Conservation (phyloP, 164 flowering plant species). For the Buxus sempervirens region DNA sequence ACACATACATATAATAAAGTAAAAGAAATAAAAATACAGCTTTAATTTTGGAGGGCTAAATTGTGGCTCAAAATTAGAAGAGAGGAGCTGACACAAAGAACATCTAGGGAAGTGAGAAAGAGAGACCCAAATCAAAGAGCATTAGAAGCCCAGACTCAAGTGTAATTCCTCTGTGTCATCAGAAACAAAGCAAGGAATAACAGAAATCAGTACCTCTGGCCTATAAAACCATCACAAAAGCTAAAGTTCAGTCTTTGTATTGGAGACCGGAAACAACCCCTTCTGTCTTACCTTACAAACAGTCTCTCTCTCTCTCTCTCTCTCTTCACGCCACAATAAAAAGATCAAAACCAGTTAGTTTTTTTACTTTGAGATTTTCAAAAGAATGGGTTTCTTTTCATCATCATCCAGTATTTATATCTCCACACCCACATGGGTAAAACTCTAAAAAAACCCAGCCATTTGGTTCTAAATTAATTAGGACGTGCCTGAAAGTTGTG, state of each 20-base stretch:
- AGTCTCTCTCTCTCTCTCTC: constrained; percentile 21
- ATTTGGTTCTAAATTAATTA: constrained; percentile 24
- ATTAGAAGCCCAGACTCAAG: constrained; percentile 52
- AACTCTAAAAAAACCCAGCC: constrained; percentile 30
- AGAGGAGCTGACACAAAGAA: constrained; percentile 31
- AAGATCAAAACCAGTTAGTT: neutral
- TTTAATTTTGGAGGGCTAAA: too few relatives aligned
- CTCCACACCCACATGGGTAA: constrained; percentile 45
- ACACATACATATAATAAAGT: too few relatives aligned
- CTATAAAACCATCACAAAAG: constrained; percentile 45
- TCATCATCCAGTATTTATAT: constrained; percentile 43
- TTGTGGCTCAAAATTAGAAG: too few relatives aligned
- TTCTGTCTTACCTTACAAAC: too few relatives aligned
- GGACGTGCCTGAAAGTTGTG: constrained; percentile 35
- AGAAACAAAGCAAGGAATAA: constrained; percentile 51
- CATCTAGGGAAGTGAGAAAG: constrained; percentile 91
- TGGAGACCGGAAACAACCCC: constrained; percentile 63
- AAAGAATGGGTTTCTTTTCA: constrained; percentile 36
- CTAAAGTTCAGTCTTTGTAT: constrained; percentile 74
- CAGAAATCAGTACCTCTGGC: constrained; percentile 30
- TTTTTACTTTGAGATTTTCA: neutral
- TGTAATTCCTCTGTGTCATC: constrained; percentile 46
- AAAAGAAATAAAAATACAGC: too few relatives aligned
- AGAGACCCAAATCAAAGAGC: constrained; percentile 44
- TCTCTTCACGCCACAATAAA: constrained; percentile 9